phyloP scores from a whole-genome alignment of 2,329 filamentous ascomycete species.

The Aspergillus japonicus region DNA sequence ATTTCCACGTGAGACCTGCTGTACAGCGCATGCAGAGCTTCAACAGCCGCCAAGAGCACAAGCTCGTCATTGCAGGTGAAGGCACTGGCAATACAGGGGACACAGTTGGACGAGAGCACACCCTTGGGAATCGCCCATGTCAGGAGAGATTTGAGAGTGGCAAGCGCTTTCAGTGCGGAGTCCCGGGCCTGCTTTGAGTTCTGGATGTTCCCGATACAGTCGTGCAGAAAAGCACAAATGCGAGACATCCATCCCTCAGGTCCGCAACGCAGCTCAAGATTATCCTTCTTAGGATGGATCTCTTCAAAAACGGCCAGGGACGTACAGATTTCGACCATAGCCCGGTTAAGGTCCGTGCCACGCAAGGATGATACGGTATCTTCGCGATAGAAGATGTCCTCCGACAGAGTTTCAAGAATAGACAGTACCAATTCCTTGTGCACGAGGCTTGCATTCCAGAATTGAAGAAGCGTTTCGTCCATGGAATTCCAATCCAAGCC shows the following conservation, averaged over 20 bases:
- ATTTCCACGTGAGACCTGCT: conserved; percentile 71
- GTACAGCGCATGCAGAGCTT: conserved; percentile 81
- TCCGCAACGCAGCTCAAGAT: conserved; percentile 69
- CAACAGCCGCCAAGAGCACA: conserved; percentile 70
- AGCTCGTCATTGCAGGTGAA: conserved; percentile 69
- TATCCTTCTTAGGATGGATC: conserved; percentile 71
- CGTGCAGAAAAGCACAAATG: conserved; percentile 69
- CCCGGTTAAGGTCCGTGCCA: conserved; percentile 79
- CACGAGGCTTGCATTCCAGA: conserved; percentile 66
- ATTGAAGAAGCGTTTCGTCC: conserved; percentile 75
- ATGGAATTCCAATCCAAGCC: conserved; percentile 91
- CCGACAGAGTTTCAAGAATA: conserved; percentile 85
- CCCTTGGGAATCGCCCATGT: conserved; percentile 86
- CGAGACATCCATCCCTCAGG: conserved; percentile 85
- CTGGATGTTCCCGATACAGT: conserved; percentile 67
- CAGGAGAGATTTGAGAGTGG: conserved; percentile 74
- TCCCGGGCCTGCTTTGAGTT: conserved; percentile 65
- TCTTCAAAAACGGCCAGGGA: conserved; percentile 72
- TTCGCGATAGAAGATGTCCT: conserved; percentile 90
- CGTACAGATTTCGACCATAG: conserved; percentile 91
- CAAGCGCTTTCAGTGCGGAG: conserved; percentile 73
- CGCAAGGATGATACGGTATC: conserved; percentile 81
- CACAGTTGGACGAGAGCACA: conserved; percentile 67
- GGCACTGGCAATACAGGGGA: conserved; percentile 68
- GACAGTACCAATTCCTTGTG: conserved; percentile 86